Base-by-base conservation (phyloP, 345 rosid genomes). In the Bruguiera gymnorhiza region DNA sequence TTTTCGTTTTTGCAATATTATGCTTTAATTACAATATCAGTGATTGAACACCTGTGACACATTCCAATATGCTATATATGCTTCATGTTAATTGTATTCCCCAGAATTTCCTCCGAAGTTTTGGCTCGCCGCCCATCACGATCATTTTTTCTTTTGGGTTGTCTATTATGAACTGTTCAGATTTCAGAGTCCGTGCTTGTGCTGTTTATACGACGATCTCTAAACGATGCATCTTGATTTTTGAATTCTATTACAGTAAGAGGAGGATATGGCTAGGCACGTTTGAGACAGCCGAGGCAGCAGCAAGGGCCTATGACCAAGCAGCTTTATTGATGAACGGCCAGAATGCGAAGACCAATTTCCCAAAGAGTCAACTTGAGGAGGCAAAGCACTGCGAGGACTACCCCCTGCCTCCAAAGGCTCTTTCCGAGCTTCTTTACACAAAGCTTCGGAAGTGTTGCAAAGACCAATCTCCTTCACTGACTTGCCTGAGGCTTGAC, bases 231-330 rank as follows among this genome's bases (percentile, higher is more conserved):
- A 1, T 56, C 60, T 4, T 16, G 0, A n/a, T n/a, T n/a, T 63
- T 26, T 26, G 60, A n/a, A 21, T 11, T 53, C 6, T 9, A 23
- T 59, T 26, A 43, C 70, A 90, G 96, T 84, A 88, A 90, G 74
- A 84, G 86, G 72, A 88, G 96, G 72, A 86, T 90, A 29, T 90
- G 96, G 96, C 80, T 90, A 3, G 96, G 96, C 23, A 90, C 96
- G 23, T 90, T 90, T 63, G 86, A 86, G 79, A 83, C 96, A 5
- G 96, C 91, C 0, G 93, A 88, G 75, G 88, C 85, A 2, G 96
- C 96, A 3, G 96, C 93, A 3, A 83, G 76, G 62, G 91, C 90
- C 8, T 86, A 88, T 50, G 93, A 90, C 65, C 83, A 86, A 73
- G 96, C 96, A 26, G 87, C 93, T 4, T 59, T 88, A 30, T 30